Conservation (phyloP, 352 stramenopile species). For the Elongisporangium anandrum region DNA sequence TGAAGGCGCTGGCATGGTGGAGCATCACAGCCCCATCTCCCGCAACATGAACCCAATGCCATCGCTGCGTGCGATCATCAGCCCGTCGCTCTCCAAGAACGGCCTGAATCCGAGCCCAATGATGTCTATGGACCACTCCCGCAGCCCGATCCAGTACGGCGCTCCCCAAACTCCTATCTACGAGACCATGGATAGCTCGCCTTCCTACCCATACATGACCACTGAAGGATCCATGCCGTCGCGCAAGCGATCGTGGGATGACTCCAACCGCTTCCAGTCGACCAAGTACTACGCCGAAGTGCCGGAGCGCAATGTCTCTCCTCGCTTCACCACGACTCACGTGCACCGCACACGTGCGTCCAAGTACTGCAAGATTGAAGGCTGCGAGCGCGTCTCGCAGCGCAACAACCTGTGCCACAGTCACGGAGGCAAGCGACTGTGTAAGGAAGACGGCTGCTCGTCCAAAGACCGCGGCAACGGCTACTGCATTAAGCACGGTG, state of each 20-base stretch:
- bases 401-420: conserved; percentile 82
- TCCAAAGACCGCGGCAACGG: conserved; percentile 82
- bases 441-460: conserved; percentile 68
- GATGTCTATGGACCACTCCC: not conserved
- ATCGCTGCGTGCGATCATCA: conserved; percentile 53
- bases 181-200: not conserved
- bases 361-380: conserved; percentile 85
- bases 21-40: conserved; percentile 24
- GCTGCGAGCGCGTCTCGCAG: conserved; percentile 74
- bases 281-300: conserved; percentile 5
- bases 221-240: conserved; percentile 1
- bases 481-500: conserved; percentile 82
- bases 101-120: conserved; percentile 2
- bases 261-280: conserved; percentile 12
- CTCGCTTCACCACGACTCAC: conserved; percentile 5
- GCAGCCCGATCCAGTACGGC: not conserved
- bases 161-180: not conserved
- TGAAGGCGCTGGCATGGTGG: conserved; percentile 1
- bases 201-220: not conserved
- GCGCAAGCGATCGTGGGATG: conserved; percentile 30
- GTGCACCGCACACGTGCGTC: conserved; percentile 65
- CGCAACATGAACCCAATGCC: conserved; percentile 27
- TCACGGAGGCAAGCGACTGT: conserved; percentile 79
- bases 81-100: conserved; percentile 32
- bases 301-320: not conserved